Base-by-base conservation (phyloP, 805 yeast genomes). In the Metschnikowia dekortorum region DNA sequence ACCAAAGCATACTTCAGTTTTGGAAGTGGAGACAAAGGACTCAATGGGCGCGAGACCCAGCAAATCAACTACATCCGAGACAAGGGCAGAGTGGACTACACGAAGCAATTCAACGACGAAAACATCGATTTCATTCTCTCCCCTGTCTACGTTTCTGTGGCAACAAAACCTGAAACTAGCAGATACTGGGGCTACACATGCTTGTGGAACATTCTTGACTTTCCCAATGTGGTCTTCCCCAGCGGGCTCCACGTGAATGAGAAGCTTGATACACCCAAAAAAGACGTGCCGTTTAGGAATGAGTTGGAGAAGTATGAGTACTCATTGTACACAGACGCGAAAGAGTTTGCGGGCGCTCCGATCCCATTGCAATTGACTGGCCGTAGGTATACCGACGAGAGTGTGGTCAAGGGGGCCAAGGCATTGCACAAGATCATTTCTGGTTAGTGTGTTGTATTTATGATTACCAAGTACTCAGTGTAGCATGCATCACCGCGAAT, bases 181-280 rank as follows among this genome's bases (percentile, higher is more conserved):
- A 42, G 44, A n/a, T 57, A 57, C 54, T 57, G 60, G 60, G 60
- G 60, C 16, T 57, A 57, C 52, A 55, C 60, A 29, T 51, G 49
- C 40, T 49, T 57, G 34, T 57, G 60, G 60, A 57, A 57, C 48
- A 55, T 57, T 35, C 53, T 57, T 28, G 60, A 57, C 40, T 57
- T 57, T 36, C 60, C 60, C 44, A 57, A 57, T 42, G 60, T 57
- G 28, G 49, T 57, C 10, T 58, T 59, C 42, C 63, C 63, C 10
- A 58, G 55, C 11, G 63, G 61, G 1, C 46, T 59, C 40, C 37
- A 37, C 7, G 61, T 56, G 22, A 60, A 56, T 16, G 50, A 51
- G 4, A 10, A 37, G 8, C 47, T 55, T n/a, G 63, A 59, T 38
- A 48, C 42, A 4, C 53, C 44, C 13, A 58, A 58, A 47, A 16